Evolutionary conservation across 371 early-diverging fungal genomes (phyloP).

Genomic region (Mortierella sp.): DNA sequence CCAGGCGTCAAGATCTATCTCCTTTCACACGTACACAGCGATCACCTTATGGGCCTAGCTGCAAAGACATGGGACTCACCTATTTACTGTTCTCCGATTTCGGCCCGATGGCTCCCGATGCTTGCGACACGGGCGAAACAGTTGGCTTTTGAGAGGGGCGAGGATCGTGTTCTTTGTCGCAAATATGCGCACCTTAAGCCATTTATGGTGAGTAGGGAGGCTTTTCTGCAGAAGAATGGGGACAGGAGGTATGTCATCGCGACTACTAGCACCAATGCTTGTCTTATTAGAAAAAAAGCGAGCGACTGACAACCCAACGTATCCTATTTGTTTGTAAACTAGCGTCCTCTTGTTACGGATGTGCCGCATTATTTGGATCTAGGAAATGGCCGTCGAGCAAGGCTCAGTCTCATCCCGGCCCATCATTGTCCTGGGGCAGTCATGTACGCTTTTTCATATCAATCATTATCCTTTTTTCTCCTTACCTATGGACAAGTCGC

Average conservation of each 20-base stretch:
- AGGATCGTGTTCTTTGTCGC: slow-evolving; percentile 27
- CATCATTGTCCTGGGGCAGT: slow-evolving; percentile 65
- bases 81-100: slow-evolving; percentile 59
- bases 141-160: slow-evolving; percentile 29
- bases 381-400: slow-evolving; percentile 41
- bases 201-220: slow-evolving; percentile 19
- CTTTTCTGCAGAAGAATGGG: neutral
- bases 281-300: neutral
- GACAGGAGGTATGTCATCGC: neutral
- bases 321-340: neutral
- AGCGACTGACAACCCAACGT: neutral
- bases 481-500: neutral
- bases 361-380: slow-evolving; percentile 44
- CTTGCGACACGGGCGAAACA: slow-evolving; percentile 47
- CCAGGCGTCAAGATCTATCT: slow-evolving; percentile 51
- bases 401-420: slow-evolving; percentile 56
- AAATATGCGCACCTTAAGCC: slow-evolving; percentile 44
- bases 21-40: slow-evolving; percentile 62
- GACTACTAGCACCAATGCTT: neutral
- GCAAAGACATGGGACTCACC: slow-evolving; percentile 34
- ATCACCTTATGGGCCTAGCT: slow-evolving; percentile 58
- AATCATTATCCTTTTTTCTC: too few species aligned
- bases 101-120: slow-evolving; percentile 54
- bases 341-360: slow-evolving; percentile 38
- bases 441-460: slow-evolving; percentile 43